Evolutionary conservation across 1,284 basidiomycete genomes (phyloP), one percentile per base, ranked within the genome.

Genomic region (Trichosporon sp.): DNA sequence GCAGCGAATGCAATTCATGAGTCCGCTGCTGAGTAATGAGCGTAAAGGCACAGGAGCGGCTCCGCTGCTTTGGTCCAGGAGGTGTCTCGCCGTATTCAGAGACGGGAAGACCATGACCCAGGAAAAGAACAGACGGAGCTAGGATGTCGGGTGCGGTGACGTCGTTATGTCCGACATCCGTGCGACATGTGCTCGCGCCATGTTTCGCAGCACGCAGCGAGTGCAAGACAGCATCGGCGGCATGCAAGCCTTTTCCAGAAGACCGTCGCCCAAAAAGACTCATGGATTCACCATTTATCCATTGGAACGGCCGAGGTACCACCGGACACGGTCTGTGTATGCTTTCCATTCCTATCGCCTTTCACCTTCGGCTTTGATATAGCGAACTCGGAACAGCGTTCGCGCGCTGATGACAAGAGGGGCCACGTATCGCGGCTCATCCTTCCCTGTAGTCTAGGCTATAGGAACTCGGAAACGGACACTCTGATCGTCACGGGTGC

Each of bases 1-100:
- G 51, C 19, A 10, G 3, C 16, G 48, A 54, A 54, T 54, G 51
- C 51, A 54, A 54, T 54, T 54, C 51, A 54, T 26, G 51, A 54
- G 16, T 1, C 4, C 8, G 10, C 51, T 54, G 51, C 51, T 54
- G 51, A 54, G 51, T 54, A 19, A 54, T 54, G 51, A n/a, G n/a
- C 21, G 4, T 8, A 3, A 26, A 54, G 51, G 51, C 51, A 54
- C n/a, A 10, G 21, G 19, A 26, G 19, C 51, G 51, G 26, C 51
- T 46, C 43, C 51, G 51, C 19, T 12, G 51, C 11, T 19, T 21
- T 54, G 21, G 51, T 5, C 51, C 51, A 10, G 51, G 51, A 19
- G 19, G 19, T 46, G 16, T n/a, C 43, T 46, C n/a, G 7, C 11
- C 16, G 4, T n/a, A 46, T 46, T 46, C 43, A 46, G 10, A n/a